These are phyloP conservation scores for Silene noctiflora DNA, from an alignment of 179 eudicot genomes.

Conservation along the genomic window DNA sequence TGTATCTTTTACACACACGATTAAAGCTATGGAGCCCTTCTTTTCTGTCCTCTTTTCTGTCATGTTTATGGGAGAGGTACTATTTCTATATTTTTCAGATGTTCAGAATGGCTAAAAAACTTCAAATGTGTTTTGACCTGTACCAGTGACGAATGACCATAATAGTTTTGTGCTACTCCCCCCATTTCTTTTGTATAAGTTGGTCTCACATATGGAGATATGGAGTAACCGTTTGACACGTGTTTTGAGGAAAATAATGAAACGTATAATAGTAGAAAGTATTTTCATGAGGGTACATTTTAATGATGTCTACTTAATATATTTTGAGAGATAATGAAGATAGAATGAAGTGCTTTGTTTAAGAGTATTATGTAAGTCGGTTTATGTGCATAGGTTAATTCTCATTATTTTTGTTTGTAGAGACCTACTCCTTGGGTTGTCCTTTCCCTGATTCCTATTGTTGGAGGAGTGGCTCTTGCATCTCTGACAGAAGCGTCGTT, in stretches of 20 bases:
- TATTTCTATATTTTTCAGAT: conserved; percentile 1
- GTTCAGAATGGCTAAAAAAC: no score
- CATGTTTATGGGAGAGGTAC: conserved; percentile 85
- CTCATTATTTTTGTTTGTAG: conserved; percentile 30
- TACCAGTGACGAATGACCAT: no score
- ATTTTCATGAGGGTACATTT: not conserved
- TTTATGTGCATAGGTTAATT: conserved; percentile 11
- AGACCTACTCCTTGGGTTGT: conserved; percentile 79
- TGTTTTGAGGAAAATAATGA: not conserved
- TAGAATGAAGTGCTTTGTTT: not conserved
- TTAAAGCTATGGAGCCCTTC: conserved; percentile 98
- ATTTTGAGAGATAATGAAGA: not conserved
- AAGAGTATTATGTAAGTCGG: not conserved
- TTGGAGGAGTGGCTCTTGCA: conserved; percentile 93
- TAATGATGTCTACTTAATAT: not conserved
- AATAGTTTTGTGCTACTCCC: no score
- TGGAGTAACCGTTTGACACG: not conserved
- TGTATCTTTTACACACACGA: conserved; percentile 95
- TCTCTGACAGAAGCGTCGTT: conserved; percentile 91
- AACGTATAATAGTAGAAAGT: not conserved
- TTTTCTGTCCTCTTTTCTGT: conserved; percentile 88
- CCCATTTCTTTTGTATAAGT: no score
- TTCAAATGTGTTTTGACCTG: no score
- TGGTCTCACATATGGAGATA: no score
- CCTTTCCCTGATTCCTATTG: conserved; percentile 76